Conservation (phyloP, 352 stramenopile species). For the Pythium dissimile region DNA sequence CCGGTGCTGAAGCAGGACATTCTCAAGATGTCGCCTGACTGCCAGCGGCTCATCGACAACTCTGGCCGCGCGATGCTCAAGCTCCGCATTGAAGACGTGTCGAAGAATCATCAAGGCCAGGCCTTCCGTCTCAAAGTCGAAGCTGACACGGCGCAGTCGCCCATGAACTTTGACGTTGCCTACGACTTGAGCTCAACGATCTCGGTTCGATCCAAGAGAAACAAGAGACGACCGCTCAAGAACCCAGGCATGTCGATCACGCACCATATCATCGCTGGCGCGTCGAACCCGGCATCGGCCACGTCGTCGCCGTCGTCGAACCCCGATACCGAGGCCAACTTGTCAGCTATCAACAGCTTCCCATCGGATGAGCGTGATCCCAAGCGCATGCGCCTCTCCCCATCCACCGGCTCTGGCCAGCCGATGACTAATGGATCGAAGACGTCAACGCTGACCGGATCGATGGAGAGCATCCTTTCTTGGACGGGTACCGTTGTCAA, state of each 20-base stretch:
- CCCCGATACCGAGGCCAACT: slow-evolving; percentile 53
- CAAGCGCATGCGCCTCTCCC: slow-evolving; percentile 53
- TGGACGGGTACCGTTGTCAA: slow-evolving; percentile 76
- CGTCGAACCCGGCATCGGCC: slow-evolving; percentile 59
- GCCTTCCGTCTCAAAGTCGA: slow-evolving; percentile 91
- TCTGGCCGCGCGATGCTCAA: slow-evolving; percentile 82
- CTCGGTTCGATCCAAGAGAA: slow-evolving; percentile 93
- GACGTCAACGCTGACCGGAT: slow-evolving; percentile 37
- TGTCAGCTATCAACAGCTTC: slow-evolving; percentile 46
- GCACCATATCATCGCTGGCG: slow-evolving; percentile 70
- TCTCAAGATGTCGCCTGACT: slow-evolving; percentile 88
- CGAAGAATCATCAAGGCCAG: slow-evolving; percentile 96
- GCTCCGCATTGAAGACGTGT: slow-evolving; percentile 94
- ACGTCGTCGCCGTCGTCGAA: slow-evolving; percentile 71
- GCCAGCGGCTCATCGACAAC: slow-evolving; percentile 81
- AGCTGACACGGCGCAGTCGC: slow-evolving; percentile 84
- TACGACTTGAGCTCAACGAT: slow-evolving; percentile 90
- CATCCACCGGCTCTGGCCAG: slow-evolving; percentile 2
- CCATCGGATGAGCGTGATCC: slow-evolving; percentile 53
- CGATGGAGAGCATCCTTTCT: slow-evolving; percentile 71
- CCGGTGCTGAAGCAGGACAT: slow-evolving; percentile 94
- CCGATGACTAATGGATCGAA: slow-evolving; percentile 28
- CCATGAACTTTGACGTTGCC: slow-evolving; percentile 88
- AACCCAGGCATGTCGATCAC: slow-evolving; percentile 46
- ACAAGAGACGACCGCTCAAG: slow-evolving; percentile 82